phyloP scores from a whole-genome alignment of 805 yeast genomes.

The Nakazawaea sp. region DNA sequence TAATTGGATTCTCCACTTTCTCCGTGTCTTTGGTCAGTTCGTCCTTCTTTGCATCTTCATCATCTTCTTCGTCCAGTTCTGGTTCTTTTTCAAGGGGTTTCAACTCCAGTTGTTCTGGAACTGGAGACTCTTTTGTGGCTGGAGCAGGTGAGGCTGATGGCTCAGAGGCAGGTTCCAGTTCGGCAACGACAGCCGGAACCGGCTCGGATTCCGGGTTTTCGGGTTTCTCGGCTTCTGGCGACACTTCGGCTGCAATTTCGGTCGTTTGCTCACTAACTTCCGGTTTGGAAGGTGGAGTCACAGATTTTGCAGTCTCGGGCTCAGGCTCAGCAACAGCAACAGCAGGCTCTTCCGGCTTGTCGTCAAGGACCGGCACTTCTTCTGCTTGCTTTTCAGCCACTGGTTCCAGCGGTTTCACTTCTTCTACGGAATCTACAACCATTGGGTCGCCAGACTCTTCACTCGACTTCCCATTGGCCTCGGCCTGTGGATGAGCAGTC shows the following conservation, averaged over 20 bases:
- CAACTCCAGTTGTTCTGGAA: constrained; percentile 9
- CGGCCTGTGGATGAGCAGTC: neutral
- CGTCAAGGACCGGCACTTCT: no score
- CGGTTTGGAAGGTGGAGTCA: no score
- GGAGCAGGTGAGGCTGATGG: constrained; percentile 6
- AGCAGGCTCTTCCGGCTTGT: no score
- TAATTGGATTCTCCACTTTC: constrained; percentile 21
- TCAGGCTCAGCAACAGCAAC: no score
- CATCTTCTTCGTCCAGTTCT: constrained; percentile 6
- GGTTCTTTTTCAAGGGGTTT: constrained; percentile 18
- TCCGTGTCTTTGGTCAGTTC: constrained; percentile 1
- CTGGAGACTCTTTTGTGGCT: constrained; percentile 10
- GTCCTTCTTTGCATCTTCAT: constrained; percentile 18
- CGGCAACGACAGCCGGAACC: constrained; percentile 7
- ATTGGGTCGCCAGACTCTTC: no score
- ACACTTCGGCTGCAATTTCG: neutral
- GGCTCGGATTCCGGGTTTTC: constrained; percentile 8
- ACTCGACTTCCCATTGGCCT: neutral
- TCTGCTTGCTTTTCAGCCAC: no score
- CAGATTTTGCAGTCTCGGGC: no score
- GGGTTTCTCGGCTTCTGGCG: constrained; percentile 1
- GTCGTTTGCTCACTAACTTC: no score
- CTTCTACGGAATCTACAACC: no score
- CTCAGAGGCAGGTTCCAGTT: neutral
- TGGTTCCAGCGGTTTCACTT: no score